Percentiles rank a stretch among this genome's conserved stretches.
Evolutionary conservation across 352 stramenopile genomes (phyloP).

Genomic region (Phytophthora sansomeana): DNA sequence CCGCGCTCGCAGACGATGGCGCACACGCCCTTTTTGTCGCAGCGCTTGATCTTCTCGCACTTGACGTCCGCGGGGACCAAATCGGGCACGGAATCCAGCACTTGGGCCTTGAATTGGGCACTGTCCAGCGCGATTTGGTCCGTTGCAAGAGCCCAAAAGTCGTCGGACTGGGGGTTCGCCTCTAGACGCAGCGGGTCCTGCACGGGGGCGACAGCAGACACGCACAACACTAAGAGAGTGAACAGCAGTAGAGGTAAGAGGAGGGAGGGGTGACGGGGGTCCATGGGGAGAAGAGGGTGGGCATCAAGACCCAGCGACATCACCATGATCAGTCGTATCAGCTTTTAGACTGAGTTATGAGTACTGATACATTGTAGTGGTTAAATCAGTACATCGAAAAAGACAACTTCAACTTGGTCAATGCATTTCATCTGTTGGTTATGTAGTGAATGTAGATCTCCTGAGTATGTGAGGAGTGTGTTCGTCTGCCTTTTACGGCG

Average conservation of each 20-base stretch:
- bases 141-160: constrained; percentile 28
- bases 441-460: too few species aligned
- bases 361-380: too few species aligned
- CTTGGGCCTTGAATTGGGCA: constrained; percentile 40
- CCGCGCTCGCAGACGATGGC: constrained; percentile 69
- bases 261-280: neutral
- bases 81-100: constrained; percentile 62
- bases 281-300: neutral
- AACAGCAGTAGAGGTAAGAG: neutral
- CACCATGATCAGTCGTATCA: constrained; percentile 26
- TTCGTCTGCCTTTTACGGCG: neutral
- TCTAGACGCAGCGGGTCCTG: constrained; percentile 25
- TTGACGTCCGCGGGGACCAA: constrained; percentile 67
- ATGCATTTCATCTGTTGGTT: too few species aligned
- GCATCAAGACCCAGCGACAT: neutral
- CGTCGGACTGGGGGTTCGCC: too few species aligned
- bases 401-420: too few species aligned
- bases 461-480: too few species aligned
- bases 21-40: constrained; percentile 70
- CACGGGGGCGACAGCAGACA: neutral
- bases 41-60: constrained; percentile 62
- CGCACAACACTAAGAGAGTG: neutral
- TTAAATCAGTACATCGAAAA: too few species aligned
- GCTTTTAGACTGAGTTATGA: constrained; percentile 5
- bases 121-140: constrained; percentile 36